phyloP scores from a whole-genome alignment of 2,329 filamentous ascomycete species.

The Aspergillus ustus region DNA sequence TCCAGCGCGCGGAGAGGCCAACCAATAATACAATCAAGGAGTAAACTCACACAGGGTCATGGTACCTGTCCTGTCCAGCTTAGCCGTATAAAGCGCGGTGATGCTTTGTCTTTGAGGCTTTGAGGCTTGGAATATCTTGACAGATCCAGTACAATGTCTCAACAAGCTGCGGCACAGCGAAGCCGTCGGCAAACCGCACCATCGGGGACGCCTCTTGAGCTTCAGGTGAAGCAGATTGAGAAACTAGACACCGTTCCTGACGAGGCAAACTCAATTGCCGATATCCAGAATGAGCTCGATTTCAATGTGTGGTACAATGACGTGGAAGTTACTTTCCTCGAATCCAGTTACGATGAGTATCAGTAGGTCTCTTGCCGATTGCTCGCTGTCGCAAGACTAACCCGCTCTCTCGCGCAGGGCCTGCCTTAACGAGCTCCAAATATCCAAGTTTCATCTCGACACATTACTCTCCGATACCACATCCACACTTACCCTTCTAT shows the following conservation, averaged over 20 bases:
- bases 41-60: background rate
- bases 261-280: constrained; percentile 29
- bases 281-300: constrained; percentile 62
- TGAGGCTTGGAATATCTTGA: background rate
- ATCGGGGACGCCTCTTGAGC: constrained; percentile 38
- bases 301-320: constrained; percentile 63
- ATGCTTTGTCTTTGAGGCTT: background rate
- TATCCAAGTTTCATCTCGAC: constrained; percentile 82
- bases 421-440: constrained; percentile 78
- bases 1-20: constrained; percentile 20
- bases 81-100: background rate
- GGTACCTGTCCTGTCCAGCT: constrained; percentile 2
- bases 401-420: constrained; percentile 52
- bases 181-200: constrained; percentile 44
- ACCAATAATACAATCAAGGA: background rate
- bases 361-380: constrained; percentile 57
- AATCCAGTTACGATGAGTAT: constrained; percentile 85
- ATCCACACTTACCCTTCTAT: constrained; percentile 74
- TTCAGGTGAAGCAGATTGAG: constrained; percentile 28
- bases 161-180: constrained; percentile 37
- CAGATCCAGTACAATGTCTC: constrained; percentile 29
- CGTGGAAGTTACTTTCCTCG: constrained; percentile 70
- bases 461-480: constrained; percentile 77
- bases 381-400: constrained; percentile 10
- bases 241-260: constrained; percentile 22